Evolutionary conservation across 2,329 filamentous ascomycete species (phyloP), one percentile per base, ranked within the genome.

Genomic region (Diaporthe citri): DNA sequence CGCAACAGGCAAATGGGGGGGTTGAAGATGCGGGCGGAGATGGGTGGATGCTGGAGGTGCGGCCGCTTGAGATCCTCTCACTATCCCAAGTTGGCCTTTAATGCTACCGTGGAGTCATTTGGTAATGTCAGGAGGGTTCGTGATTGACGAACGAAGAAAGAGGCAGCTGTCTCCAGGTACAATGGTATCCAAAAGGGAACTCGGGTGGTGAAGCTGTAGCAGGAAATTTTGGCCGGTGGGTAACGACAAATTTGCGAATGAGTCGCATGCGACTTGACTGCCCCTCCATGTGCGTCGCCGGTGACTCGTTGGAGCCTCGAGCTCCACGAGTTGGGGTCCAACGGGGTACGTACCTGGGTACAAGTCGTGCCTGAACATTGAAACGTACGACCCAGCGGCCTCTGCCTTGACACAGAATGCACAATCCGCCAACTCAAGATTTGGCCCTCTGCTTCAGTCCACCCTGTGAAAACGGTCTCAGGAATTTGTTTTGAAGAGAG

Each of bases 21-120:
- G 64, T 3, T 22, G 62, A 52, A 55, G 34, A 75, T 78, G 74
- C 46, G 20, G 55, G 55, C 72, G 73, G 76, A 46, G 69, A 77
- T 76, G 59, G 74, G 72, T 74, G 64, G 74, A 75, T 74, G 77
- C 66, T 77, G 78, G 87, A 87, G 43, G 88, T 89, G 82, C 88
- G 88, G 88, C 91, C 91, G 90, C 91, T 92, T 93, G 91, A 93
- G 92, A 93, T 90, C 87, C 89, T 92, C 90, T 90, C 90, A 91
- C 88, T 90, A 93, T 93, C 93, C 92, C 93, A 92, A 93, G 92
- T 94, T 91, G 89, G 84, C 86, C 88, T 88, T 87, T 84, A 86
- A 85, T 92, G 88, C 94, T 96, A 94, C 89, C 92, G 89, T 81
- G 82, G 81, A 84, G 85, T 89, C 90, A 92, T 92, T 90, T 88